These are phyloP conservation scores for Trichoderma koningiopsis DNA, from an alignment of 2,329 filamentous ascomycete genomes.

Conservation along the genomic window DNA sequence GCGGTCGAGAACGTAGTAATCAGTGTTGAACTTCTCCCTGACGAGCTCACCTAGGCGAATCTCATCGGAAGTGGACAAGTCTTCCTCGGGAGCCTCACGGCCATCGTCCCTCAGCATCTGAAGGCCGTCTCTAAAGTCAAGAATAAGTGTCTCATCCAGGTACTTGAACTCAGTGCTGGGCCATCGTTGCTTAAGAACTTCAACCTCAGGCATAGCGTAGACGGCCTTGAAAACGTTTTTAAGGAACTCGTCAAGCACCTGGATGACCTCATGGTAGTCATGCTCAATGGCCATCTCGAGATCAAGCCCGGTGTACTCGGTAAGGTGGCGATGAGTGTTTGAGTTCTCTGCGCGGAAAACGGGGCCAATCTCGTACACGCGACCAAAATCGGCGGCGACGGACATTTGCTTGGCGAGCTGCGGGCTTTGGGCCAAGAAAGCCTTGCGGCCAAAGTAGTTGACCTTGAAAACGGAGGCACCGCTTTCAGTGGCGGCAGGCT, in stretches of 20 bases:
- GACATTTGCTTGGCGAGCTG: slow-evolving; percentile 93
- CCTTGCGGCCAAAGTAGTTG: slow-evolving; percentile 84
- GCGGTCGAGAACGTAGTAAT: slow-evolving; percentile 94
- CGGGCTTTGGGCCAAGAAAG: slow-evolving; percentile 88
- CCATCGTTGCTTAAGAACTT: slow-evolving; percentile 79
- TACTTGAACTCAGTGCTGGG: slow-evolving; percentile 85
- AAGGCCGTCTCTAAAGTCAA: slow-evolving; percentile 78
- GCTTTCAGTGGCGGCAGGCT: slow-evolving; percentile 87
- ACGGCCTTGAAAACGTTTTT: slow-evolving; percentile 65
- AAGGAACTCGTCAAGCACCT: slow-evolving; percentile 75
- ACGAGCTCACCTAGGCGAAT: slow-evolving; percentile 82
- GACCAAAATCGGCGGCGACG: slow-evolving; percentile 84
- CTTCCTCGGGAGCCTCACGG: slow-evolving; percentile 72
- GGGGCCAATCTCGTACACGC: slow-evolving; percentile 71
- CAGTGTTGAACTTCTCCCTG: slow-evolving; percentile 82
- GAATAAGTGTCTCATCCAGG: slow-evolving; percentile 80
- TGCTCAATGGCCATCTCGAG: slow-evolving; percentile 89
- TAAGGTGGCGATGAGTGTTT: slow-evolving; percentile 92
- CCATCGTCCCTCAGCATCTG: slow-evolving; percentile 82
- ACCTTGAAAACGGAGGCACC: slow-evolving; percentile 90
- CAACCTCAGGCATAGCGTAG: slow-evolving; percentile 64
- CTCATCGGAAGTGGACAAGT: slow-evolving; percentile 83
- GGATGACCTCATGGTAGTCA: slow-evolving; percentile 86
- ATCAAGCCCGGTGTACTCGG: slow-evolving; percentile 91
- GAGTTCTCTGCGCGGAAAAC: slow-evolving; percentile 95